Evolutionary conservation across 352 stramenopile genomes (phyloP), one percentile per base, ranked within the genome.

Genomic region (Pythium diclinum): DNA sequence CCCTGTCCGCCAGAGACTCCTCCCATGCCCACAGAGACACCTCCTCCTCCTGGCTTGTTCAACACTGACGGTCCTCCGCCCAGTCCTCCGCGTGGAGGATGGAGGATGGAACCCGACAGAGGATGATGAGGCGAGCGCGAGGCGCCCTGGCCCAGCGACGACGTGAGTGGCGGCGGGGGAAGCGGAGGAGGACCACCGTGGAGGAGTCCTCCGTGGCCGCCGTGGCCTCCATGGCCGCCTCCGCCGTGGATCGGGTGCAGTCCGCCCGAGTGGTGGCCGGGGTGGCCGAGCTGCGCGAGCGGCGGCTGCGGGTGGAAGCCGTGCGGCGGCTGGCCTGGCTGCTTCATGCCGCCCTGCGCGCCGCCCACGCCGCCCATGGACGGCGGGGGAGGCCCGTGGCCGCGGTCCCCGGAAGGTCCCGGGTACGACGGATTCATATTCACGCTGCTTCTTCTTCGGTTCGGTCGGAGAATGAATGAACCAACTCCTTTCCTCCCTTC

Each of bases 351-450:
- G 54, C 36, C 36, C 61, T 56, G 46, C 28, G 63, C 52, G 48
- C 69, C 69, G 52, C 60, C 74, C 36, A 62, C 46, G 36, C 67
- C 66, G 55, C 62, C 76, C 64, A 84, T 73, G 42, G 71, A 63
- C 48, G 57, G 68, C 25, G 61, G 68, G 23, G 61, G 78, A 51
- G 76, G 74, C 19, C 82, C 82, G 46, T 89, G 80, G 54, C 59
- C 55, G 58, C 79, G 79, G 65, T 90, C 83, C 28, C 81, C 81
- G 11, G 81, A 87, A 36, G 81, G 79, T 10, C 83, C 79, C 49
- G 81, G 81, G 71, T 86, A 92, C 72, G 83, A 92, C 61, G 83
- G 83, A 67, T 92, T 92, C 83, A 92, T 92, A 49, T 46, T 58
- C n/a, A 57, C 40, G 46, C 55, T 48, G 40, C 36, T 52, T 40